These are phyloP conservation scores for Smallanthus sonchifolius DNA, from an alignment of 129 eudicot genomes.

Conservation along the genomic window DNA sequence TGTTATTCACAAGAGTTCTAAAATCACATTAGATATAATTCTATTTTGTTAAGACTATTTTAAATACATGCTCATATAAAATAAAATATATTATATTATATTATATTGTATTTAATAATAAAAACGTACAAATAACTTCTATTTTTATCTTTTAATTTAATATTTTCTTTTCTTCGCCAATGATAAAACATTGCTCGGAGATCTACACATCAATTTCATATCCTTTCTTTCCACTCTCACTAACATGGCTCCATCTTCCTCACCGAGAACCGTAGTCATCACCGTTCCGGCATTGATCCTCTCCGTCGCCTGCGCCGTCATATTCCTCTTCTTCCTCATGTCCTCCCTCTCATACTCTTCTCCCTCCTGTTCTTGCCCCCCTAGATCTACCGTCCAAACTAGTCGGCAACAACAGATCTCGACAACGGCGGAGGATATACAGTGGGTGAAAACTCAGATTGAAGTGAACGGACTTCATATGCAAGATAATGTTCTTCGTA, in stretches of 20 bases:
- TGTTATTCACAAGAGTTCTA: too few relatives aligned
- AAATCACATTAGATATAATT: too few relatives aligned
- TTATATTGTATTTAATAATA: too few relatives aligned
- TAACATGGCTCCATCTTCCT: constrained; percentile 44
- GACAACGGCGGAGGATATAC: constrained; percentile 52
- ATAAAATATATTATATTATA: too few relatives aligned
- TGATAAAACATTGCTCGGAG: not conserved
- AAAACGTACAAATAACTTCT: too few relatives aligned
- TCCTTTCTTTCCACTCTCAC: constrained; percentile 19
- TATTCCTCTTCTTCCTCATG: constrained; percentile 56
- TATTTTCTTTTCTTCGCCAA: too few relatives aligned
- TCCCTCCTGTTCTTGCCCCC: constrained; percentile 51
- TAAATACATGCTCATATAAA: too few relatives aligned
- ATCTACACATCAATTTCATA: not conserved
- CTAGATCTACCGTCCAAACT: constrained; percentile 10
- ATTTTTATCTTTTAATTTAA: too few relatives aligned
- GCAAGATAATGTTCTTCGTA: constrained; percentile 84
- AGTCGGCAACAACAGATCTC: constrained; percentile 41
- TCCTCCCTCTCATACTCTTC: constrained; percentile 42
- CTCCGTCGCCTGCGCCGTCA: constrained; percentile 51
- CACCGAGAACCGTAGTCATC: constrained; percentile 55
- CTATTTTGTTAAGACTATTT: too few relatives aligned
- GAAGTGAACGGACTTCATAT: constrained; percentile 71
- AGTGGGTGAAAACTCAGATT: constrained; percentile 77
- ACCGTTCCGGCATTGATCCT: constrained; percentile 71